Conservation (phyloP, 2,329 filamentous ascomycete genomes). For the Trichocomaceae sp. region DNA sequence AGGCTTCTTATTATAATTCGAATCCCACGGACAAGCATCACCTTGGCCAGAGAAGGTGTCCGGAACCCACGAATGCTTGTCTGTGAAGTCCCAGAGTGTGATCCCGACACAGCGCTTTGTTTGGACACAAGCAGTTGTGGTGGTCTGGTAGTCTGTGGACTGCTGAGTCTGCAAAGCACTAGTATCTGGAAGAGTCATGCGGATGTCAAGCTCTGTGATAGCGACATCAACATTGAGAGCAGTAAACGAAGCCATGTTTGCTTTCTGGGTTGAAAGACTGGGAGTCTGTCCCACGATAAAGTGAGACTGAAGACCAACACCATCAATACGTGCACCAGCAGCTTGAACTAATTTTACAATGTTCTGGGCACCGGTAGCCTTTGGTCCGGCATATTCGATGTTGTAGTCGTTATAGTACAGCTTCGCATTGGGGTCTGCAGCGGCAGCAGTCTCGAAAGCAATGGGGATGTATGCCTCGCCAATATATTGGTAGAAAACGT, state of each 20-base stretch:
- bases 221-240: constrained; percentile 37
- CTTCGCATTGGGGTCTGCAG: constrained; percentile 60
- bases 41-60: constrained; percentile 37
- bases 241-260: constrained; percentile 33
- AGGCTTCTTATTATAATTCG: constrained; percentile 42
- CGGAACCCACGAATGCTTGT: constrained; percentile 44
- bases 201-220: constrained; percentile 45
- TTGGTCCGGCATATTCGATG: constrained; percentile 31
- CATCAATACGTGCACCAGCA: constrained; percentile 37
- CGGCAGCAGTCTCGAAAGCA: constrained; percentile 62
- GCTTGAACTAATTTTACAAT: constrained; percentile 28
- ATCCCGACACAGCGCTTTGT: constrained; percentile 28
- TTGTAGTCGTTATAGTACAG: constrained; percentile 59
- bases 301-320: constrained; percentile 42
- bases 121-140: constrained; percentile 27
- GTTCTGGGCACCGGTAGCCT: constrained; percentile 24
- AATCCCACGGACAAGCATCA: constrained; percentile 42
- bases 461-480: constrained; percentile 64
- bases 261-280: constrained; percentile 31
- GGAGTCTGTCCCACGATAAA: constrained; percentile 42
- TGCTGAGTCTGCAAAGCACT: constrained; percentile 24
- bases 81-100: constrained; percentile 40
- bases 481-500: constrained; percentile 61
- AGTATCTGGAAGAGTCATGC: constrained; percentile 33
- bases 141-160: constrained; percentile 26